phyloP scores from a whole-genome alignment of 805 yeast species.

The Brettanomyces custersianus region DNA sequence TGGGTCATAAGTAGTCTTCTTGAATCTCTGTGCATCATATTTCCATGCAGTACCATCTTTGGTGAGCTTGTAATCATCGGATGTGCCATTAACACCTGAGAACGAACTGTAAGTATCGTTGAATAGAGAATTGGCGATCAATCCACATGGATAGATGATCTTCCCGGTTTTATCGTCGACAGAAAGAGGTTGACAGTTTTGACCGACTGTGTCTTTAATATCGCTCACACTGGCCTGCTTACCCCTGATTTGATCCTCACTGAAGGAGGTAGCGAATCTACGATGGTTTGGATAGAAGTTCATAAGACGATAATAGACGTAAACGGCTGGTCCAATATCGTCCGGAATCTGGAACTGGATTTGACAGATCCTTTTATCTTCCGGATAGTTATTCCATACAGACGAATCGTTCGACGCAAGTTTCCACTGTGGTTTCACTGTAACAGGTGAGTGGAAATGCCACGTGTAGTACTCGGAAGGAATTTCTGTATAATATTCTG shows the following conservation, averaged over 20 bases:
- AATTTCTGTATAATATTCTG: slow-evolving; percentile 38
- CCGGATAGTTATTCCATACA: slow-evolving; percentile 32
- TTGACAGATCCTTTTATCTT: slow-evolving; percentile 48
- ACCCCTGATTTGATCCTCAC: slow-evolving; percentile 76
- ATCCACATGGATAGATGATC: slow-evolving; percentile 71
- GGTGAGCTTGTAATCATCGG: slow-evolving; percentile 34
- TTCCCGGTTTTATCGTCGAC: slow-evolving; percentile 33
- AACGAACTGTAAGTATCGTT: slow-evolving; percentile 61
- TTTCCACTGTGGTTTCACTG: slow-evolving; percentile 58
- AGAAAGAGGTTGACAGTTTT: slow-evolving; percentile 60
- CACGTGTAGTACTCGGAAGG: slow-evolving; percentile 50
- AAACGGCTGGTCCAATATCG: slow-evolving; percentile 65
- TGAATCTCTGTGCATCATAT: slow-evolving; percentile 53
- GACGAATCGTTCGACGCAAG: slow-evolving; percentile 32
- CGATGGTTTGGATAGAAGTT: slow-evolving; percentile 92
- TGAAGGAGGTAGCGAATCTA: slow-evolving; percentile 81
- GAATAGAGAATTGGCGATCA: slow-evolving; percentile 72
- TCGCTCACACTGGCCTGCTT: slow-evolving; percentile 43
- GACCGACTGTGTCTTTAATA: slow-evolving; percentile 44
- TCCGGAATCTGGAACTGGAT: slow-evolving; percentile 69
- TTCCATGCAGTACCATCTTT: slow-evolving; percentile 63
- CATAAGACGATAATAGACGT: slow-evolving; percentile 72
- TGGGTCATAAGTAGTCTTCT: slow-evolving; percentile 52
- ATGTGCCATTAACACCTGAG: slow-evolving; percentile 32
- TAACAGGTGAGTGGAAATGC: slow-evolving; percentile 42